Evolutionary conservation across 192 early-diverging fungal genomes (phyloP), one percentile per base, ranked within the genome.

Genomic region (Glomus cerebriforme): DNA sequence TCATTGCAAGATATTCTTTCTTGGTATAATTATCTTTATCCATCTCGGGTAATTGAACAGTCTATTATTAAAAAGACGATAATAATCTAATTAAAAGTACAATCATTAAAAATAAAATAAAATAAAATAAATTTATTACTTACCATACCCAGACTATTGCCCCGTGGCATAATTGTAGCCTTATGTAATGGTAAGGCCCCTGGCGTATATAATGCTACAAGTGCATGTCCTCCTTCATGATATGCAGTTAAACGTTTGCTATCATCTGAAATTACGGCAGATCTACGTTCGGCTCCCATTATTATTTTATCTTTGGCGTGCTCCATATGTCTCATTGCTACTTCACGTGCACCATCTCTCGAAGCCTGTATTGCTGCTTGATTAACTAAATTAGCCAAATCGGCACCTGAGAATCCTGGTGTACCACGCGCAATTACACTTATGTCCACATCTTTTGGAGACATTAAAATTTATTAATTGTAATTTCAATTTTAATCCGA

Each of bases 401-500:
- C 96, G n/a, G 98, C 98, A 54, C 98, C 98, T n/a, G 95, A 97
- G 82, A 99, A 99, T 19, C 98, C 98, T 7, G 97, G 96, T 9
- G 98, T 98, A 35, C 98, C 97, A 37, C 97, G 90, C 5, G 98
- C 97, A 79, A 98, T 92, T 3, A 94, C 87, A 73, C 86, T 88
- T 24, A 95, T 84, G 70, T 99, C 90, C 1, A 98, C 95, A 39
- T 92, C 90, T 8, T 82, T 64, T n/a, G 83, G 80, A 45, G 19
- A 47, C 19, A 77, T 27, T 24, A 73, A 73, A 32, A 37, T 43
- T 31, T 8, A 7, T 34, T 2, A 62, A 7, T 24, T 37, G 26
- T 75, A 19, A 19, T 34, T 22, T 12, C 10, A 67, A 10, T 9
- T 17, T 15, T 29, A 64, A 29, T 22, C 0, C 12, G 22, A 65